phyloP scores from a whole-genome alignment of 257 asterid genomes.

The Nicotiana benthamiana region DNA sequence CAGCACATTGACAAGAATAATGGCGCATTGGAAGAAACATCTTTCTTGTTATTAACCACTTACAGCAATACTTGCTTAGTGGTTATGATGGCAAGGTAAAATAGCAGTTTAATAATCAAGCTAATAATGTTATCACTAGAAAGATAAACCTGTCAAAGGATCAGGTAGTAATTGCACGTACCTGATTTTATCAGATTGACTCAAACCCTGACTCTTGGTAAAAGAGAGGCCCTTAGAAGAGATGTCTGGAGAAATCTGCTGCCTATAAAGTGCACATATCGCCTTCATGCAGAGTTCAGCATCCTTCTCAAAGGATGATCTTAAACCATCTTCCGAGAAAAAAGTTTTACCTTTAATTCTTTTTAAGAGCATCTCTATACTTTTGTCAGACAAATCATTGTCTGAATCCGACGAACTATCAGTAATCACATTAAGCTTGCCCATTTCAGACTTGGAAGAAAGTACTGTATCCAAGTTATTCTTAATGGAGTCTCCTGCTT shows the following conservation, averaged over 20 bases:
- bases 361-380: neutral
- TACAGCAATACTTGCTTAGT: neutral
- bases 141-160: neutral
- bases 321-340: neutral
- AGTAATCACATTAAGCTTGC: neutral
- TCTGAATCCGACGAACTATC: constrained; percentile 15
- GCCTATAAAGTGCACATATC: constrained; percentile 29
- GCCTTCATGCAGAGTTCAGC: constrained; percentile 22
- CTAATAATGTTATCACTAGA: neutral
- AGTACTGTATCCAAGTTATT: neutral
- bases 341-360: neutral
- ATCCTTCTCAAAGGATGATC: constrained; percentile 13
- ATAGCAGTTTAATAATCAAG: neutral
- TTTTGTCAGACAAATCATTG: neutral
- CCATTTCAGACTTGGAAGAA: neutral
- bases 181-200: constrained; percentile 14
- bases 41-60: neutral
- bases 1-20: neutral
- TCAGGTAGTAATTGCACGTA: constrained; percentile 1
- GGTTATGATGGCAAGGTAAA: neutral
- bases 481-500: neutral
- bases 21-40: neutral
- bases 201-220: neutral
- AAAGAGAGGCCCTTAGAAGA: neutral
- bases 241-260: constrained; percentile 3